Evolutionary conservation across 257 asterid genomes (phyloP).

Genomic region (Nicotiana noctiflora): DNA sequence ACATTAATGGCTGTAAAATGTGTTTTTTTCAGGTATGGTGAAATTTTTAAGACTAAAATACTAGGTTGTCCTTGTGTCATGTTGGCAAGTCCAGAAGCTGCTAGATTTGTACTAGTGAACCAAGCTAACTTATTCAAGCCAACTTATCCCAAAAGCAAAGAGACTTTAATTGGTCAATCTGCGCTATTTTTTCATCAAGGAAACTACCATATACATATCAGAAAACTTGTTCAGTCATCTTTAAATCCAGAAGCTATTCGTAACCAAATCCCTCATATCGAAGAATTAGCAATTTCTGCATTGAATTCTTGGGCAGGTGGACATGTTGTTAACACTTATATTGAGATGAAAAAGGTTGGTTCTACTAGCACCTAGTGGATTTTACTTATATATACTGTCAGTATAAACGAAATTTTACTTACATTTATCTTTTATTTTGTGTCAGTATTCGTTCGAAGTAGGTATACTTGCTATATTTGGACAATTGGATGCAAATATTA

Average conservation of each 20-base stretch:
- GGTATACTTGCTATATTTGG: slow-evolving; percentile 69
- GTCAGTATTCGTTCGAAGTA: slow-evolving; percentile 70
- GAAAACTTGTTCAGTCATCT: slow-evolving; percentile 56
- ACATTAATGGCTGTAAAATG: background rate
- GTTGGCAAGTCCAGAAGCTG: slow-evolving; percentile 90
- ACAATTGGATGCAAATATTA: slow-evolving; percentile 36
- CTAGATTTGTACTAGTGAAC: slow-evolving; percentile 60
- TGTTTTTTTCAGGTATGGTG: slow-evolving; percentile 52
- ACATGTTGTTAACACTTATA: slow-evolving; percentile 42
- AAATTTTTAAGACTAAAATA: slow-evolving; percentile 70
- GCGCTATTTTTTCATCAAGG: slow-evolving; percentile 88
- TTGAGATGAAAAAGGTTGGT: slow-evolving; percentile 65
- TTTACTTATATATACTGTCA: background rate
- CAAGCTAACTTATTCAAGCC: slow-evolving; percentile 79
- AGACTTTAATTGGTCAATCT: slow-evolving; percentile 57
- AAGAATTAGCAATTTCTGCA: slow-evolving; percentile 35
- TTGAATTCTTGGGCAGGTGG: slow-evolving; percentile 49
- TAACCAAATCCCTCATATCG: slow-evolving; percentile 34
- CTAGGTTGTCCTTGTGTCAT: slow-evolving; percentile 81
- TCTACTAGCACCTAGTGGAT: background rate
- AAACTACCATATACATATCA: slow-evolving; percentile 55
- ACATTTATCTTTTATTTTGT: background rate
- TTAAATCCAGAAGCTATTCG: slow-evolving; percentile 54
- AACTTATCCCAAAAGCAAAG: slow-evolving; percentile 80
- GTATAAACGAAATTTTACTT: background rate